Base-by-base conservation (phyloP, 768 basidiomycete genomes). In the Termitomyces sp. region DNA sequence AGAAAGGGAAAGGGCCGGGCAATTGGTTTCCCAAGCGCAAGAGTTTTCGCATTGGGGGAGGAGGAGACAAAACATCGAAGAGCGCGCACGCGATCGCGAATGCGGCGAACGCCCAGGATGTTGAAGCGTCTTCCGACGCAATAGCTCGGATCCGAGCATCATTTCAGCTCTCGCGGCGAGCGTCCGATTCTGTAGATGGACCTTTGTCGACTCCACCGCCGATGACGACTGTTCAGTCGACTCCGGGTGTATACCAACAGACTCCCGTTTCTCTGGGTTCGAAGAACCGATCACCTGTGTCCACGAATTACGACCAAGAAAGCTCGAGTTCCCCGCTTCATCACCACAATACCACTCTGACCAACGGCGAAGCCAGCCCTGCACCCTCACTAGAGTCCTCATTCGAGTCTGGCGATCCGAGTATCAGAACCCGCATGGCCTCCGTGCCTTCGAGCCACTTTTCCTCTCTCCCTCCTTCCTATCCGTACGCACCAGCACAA, bases 1-100 rank as follows among this genome's bases (percentile, higher is more conserved):
- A 68, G 59, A 77, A 77, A 65, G 73, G 75, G 68, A 65, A 63
- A 40, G 47, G 54, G 33, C 33, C 61, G 41, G 55, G 56, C 13
- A 44, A 62, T 52, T 86, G 84, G 83, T 84, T 83, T 63, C 64
- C 68, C 33, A 81, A 80, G 67, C 76, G 82, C 54, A 84, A 79
- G 69, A 83, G 79, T 64, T 68, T 81, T 59, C 72, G 73, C 53
- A 40, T 74, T 33, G 68, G 68, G 18, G 73, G 68, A n/a, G 73
- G 68, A n/a, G 73, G 67, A 14, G 73, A 79, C 26, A 76, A 77
- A 57, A 46, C 58, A 20, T 2, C 57, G 26, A 63, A 58, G 43
- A 62, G 63, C 38, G 60, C 23, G 2, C 23, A 23, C 23, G 23
- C 23, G 23, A 23, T 23, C 23, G 23, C 23, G 23, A 23, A 23